A percentile compares a stretch with the other conserved stretches of the same genome.
Conservation (phyloP, 2,329 filamentous ascomycete genomes). For the Neofusicoccum parvum region DNA sequence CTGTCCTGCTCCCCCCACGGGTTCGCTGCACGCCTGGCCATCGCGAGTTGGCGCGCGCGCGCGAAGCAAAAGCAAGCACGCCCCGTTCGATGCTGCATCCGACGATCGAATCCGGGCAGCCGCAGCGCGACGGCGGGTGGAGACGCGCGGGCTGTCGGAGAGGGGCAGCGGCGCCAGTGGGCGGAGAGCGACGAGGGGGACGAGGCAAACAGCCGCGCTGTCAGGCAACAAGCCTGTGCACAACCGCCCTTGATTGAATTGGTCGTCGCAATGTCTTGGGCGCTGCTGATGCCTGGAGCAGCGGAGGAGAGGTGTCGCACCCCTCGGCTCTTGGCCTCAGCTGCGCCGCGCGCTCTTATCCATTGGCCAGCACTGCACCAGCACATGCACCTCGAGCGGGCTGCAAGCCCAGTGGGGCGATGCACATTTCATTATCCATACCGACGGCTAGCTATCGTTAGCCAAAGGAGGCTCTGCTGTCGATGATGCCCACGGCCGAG, state of each 20-base stretch:
- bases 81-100: neutral
- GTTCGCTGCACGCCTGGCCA: neutral
- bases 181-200: neutral
- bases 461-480: slow-evolving; percentile 17
- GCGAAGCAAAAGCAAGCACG: slow-evolving; percentile 14
- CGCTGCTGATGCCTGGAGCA: slow-evolving; percentile 15
- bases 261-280: slow-evolving; percentile 12
- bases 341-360: slow-evolving; percentile 10
- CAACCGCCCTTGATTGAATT: slow-evolving; percentile 5
- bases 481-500: neutral
- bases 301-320: neutral
- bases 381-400: slow-evolving; percentile 7
- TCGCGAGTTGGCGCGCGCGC: neutral
- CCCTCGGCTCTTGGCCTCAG: slow-evolving; percentile 1
- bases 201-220: slow-evolving; percentile 15
- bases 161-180: neutral
- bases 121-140: neutral
- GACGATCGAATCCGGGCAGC: neutral
- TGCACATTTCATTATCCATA: slow-evolving; percentile 20
- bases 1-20: slow-evolving; percentile 5
- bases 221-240: slow-evolving; percentile 15
- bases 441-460: slow-evolving; percentile 15
- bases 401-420: slow-evolving; percentile 16
- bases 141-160: neutral
- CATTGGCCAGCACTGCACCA: slow-evolving; percentile 15